A percentile compares a stretch with the other conserved stretches of the same genome.
phyloP scores from a whole-genome alignment of 306 rosid genomes.

The Glycine latifolia region DNA sequence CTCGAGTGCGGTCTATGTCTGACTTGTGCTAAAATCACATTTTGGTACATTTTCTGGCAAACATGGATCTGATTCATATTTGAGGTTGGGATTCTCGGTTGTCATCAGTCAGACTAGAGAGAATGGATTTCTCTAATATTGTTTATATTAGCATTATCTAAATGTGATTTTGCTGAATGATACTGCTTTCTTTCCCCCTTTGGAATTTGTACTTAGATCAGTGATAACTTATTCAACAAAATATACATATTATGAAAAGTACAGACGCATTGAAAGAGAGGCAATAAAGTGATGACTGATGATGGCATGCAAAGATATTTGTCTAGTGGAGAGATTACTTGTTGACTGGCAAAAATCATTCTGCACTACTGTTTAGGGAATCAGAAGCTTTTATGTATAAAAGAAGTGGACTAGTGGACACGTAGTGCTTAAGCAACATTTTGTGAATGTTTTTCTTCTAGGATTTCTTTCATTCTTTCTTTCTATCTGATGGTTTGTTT shows the following conservation, averaged over 20 bases:
- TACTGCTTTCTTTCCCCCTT: constrained; percentile 7
- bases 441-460: not conserved
- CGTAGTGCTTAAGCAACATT: constrained; percentile 26
- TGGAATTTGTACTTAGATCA: constrained; percentile 13
- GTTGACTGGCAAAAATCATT: constrained; percentile 32
- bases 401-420: constrained; percentile 6
- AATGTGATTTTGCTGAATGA: constrained; percentile 21
- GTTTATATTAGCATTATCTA: not conserved
- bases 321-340: constrained; percentile 27
- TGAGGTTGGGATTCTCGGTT: constrained; percentile 26
- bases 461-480: constrained; percentile 8
- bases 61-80: constrained; percentile 38
- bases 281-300: constrained; percentile 17
- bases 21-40: constrained; percentile 11
- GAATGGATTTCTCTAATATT: constrained; percentile 14
- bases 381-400: constrained; percentile 14
- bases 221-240: constrained; percentile 8
- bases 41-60: constrained; percentile 30
- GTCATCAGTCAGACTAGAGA: not conserved
- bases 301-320: constrained; percentile 19
- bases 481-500: constrained; percentile 19
- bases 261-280: not conserved
- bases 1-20: not conserved
- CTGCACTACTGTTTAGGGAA: constrained; percentile 7
- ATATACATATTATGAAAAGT: not conserved